A percentile compares a stretch with the other conserved stretches of the same genome.
phyloP scores from a whole-genome alignment of 1,284 basidiomycete genomes.

The Chiua sp. region DNA sequence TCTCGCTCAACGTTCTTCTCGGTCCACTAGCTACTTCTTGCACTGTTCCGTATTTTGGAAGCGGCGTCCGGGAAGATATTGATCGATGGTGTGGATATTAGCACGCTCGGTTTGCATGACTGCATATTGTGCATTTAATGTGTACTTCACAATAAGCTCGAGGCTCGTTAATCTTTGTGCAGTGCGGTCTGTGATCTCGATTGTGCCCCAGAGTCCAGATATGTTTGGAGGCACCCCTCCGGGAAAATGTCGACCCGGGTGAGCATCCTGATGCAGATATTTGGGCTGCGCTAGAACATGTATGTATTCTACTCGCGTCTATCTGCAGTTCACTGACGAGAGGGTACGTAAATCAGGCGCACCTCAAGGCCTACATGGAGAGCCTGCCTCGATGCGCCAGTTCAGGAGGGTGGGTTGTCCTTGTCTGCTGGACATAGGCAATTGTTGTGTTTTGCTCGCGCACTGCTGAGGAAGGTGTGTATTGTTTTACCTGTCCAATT shows the following conservation, averaged over 20 bases:
- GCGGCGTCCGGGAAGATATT: conserved; percentile 78
- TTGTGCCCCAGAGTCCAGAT: conserved; percentile 87
- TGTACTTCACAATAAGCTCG: not conserved
- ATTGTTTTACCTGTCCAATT: not conserved
- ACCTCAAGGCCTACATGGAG: conserved; percentile 76
- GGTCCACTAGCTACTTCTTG: conserved; percentile 58
- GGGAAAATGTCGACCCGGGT: conserved; percentile 87
- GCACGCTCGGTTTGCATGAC: conserved; percentile 83
- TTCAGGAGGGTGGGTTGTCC: conserved; percentile 84
- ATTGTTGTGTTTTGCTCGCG: conserved; percentile 83
- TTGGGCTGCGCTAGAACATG: conserved; percentile 82
- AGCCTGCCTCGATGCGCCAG: conserved; percentile 76
- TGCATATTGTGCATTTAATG: conserved; percentile 40
- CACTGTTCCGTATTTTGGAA: conserved; percentile 86
- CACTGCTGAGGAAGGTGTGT: conserved; percentile 67
- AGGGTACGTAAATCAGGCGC: conserved; percentile 49
- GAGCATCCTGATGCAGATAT: conserved; percentile 78
- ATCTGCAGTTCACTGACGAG: not conserved
- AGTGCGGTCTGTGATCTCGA: conserved; percentile 82
- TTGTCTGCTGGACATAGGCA: conserved; percentile 88
- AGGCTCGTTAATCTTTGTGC: not conserved
- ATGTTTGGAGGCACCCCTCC: conserved; percentile 87
- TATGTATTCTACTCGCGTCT: conserved; percentile 38
- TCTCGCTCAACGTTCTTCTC: not conserved
- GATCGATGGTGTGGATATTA: conserved; percentile 87